Base-by-base conservation (phyloP, 805 yeast species). In the Zygoascus flipseniorum region DNA sequence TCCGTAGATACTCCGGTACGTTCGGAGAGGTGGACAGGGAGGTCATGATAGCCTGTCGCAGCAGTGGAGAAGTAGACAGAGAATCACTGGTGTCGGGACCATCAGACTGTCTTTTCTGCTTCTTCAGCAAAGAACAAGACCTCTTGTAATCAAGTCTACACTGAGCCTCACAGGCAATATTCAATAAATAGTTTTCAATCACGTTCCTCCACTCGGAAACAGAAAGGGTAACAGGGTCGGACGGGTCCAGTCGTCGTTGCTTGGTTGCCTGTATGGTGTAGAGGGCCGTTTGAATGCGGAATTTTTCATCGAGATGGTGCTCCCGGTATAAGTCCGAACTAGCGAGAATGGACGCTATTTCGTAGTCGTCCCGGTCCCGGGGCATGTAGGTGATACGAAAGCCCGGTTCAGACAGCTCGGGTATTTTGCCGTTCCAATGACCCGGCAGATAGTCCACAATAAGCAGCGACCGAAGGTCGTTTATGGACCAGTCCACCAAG, bases 191-290 rank as follows among this genome's bases (percentile, higher is more conserved):
- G 66, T 83, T 85, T 58, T 85, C 92, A 54, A 85, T 81, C 28
- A 85, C 76, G 61, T 83, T 82, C 59, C 90, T 72, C 88, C 89
- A 84, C 64, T 85, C 86, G 26, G 80, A 78, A 57, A 76, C 73
- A 5, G 77, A 69, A 3, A 18, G 5, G 10, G 31, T 10, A 14
- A 67, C 56, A 47, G 59, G 47, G n/a, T 43, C 32, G 8, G 20
- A 11, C 18, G 26, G 31, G 44, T 28, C 26, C 26, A 6, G 46
- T 42, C 50, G 53, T 28, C 61, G 54, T 19, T 55, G 51, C 13
- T 66, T 60, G 0, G 85, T 85, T 13, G 82, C 75, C 51, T 73
- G 69, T 8, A 85, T 79, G 1, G 86, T 82, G 63, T 78, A 82
- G 55, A 69, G 70, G 0, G 89, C 90, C 16, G 86, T 80, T 52